phyloP scores from a whole-genome alignment of 2,329 filamentous ascomycete species.

The Drechslerella coelobrocha region DNA sequence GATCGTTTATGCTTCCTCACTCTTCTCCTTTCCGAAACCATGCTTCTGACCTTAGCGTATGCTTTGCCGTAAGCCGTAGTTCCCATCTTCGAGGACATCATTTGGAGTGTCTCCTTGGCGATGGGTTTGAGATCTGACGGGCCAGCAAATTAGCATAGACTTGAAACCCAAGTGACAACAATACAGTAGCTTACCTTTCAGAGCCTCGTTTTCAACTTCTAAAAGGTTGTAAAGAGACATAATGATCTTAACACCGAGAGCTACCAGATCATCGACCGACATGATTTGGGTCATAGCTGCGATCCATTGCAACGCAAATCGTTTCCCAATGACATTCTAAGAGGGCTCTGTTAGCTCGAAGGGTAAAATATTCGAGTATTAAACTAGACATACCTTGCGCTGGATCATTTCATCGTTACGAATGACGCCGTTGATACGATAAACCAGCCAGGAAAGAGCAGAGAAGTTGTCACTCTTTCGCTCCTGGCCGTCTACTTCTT shows the following conservation, averaged over 20 bases:
- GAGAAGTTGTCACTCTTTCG: conserved; percentile 60
- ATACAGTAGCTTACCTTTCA: conserved; percentile 49
- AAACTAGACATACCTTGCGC: conserved; percentile 51
- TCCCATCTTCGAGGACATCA: conserved; percentile 84
- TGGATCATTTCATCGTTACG: conserved; percentile 68
- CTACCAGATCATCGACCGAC: conserved; percentile 65
- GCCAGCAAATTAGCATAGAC: conserved; percentile 3
- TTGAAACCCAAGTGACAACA: not conserved
- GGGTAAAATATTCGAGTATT: not conserved
- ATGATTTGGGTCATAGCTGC: conserved; percentile 59
- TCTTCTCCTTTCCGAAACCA: conserved; percentile 74
- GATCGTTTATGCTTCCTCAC: conserved; percentile 82
- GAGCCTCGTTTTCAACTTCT: conserved; percentile 62
- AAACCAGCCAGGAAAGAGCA: conserved; percentile 76
- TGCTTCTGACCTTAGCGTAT: conserved; percentile 74
- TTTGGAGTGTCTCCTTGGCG: conserved; percentile 77
- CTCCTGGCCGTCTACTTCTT: conserved; percentile 59
- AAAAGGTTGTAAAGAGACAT: conserved; percentile 81
- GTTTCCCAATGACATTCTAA: conserved; percentile 53
- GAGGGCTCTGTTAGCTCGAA: not conserved
- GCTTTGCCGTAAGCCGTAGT: conserved; percentile 78
- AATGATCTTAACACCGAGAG: conserved; percentile 70
- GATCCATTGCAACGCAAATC: conserved; percentile 54
- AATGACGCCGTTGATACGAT: conserved; percentile 77
- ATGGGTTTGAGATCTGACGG: conserved; percentile 68